Evolutionary conservation across 345 rosid genomes (phyloP).

Genomic region (Odontarrhena argentea): DNA sequence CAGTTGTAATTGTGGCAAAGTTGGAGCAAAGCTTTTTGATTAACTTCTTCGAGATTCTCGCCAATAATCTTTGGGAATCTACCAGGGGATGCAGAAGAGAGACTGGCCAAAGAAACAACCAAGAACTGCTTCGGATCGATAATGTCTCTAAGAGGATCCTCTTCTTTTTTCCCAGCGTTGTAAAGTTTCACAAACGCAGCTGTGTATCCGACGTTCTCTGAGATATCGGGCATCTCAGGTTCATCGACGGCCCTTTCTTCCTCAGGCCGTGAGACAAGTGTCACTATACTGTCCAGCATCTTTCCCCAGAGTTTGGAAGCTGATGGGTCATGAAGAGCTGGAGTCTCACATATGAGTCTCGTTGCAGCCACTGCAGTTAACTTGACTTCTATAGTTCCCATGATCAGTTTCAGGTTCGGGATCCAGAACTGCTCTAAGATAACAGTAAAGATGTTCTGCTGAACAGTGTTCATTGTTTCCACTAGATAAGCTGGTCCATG

Average conservation of each 20-base stretch:
- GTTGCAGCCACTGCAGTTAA: slow-evolving; percentile 80
- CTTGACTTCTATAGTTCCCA: slow-evolving; percentile 76
- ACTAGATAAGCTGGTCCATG: slow-evolving; percentile 72
- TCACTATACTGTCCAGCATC: slow-evolving; percentile 79
- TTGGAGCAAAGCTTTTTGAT: slow-evolving; percentile 70
- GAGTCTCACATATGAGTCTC: slow-evolving; percentile 79
- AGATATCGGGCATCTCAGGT: slow-evolving; percentile 88
- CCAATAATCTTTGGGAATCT: slow-evolving; percentile 72
- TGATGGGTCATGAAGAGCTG: slow-evolving; percentile 64
- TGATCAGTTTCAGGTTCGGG: slow-evolving; percentile 76
- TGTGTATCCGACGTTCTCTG: slow-evolving; percentile 79
- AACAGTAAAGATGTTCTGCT: slow-evolving; percentile 54
- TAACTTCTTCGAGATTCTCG: slow-evolving; percentile 69
- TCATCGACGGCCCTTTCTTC: slow-evolving; percentile 77
- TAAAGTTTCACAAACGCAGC: slow-evolving; percentile 78
- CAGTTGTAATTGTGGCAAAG: slow-evolving; percentile 66
- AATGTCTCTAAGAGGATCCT: slow-evolving; percentile 78
- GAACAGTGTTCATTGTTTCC: slow-evolving; percentile 80
- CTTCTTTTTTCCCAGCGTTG: slow-evolving; percentile 91
- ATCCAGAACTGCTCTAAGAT: slow-evolving; percentile 90
- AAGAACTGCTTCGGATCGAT: slow-evolving; percentile 80
- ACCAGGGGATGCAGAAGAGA: slow-evolving; percentile 70
- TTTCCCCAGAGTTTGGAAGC: slow-evolving; percentile 72
- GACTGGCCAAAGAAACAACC: slow-evolving; percentile 63
- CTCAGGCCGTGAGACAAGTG: slow-evolving; percentile 83